Percentiles rank a stretch among this genome's conserved stretches.
These are phyloP conservation scores for Coemansia furcata DNA, from an alignment of 192 early-diverging fungal species.

Conservation along the genomic window DNA sequence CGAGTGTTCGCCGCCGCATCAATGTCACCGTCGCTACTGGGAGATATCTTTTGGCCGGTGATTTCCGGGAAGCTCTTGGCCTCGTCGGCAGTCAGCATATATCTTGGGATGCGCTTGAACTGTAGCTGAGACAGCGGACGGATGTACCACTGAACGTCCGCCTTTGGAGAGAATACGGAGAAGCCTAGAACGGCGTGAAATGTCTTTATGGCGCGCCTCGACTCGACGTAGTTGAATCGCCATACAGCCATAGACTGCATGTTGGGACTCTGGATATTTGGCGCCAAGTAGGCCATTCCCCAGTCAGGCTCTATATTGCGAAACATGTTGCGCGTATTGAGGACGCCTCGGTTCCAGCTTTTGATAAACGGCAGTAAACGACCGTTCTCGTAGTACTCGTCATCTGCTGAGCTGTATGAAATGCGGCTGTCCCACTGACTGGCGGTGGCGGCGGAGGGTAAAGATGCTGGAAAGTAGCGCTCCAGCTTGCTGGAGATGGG, in stretches of 20 bases:
- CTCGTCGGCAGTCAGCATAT: constrained; percentile 24
- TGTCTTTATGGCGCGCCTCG: constrained; percentile 14
- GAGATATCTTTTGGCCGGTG: neutral
- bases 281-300: constrained; percentile 48
- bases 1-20: constrained; percentile 5
- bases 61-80: constrained; percentile 27
- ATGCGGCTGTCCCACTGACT: constrained; percentile 47
- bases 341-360: constrained; percentile 35
- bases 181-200: constrained; percentile 33
- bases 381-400: constrained; percentile 54
- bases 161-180: constrained; percentile 21
- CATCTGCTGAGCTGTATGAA: constrained; percentile 50
- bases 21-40: neutral
- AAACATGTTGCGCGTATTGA: constrained; percentile 13
- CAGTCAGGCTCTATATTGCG: constrained; percentile 54
- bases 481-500: constrained; percentile 24
- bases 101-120: constrained; percentile 18
- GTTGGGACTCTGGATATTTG: neutral
- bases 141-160: constrained; percentile 41
- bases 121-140: constrained; percentile 33
- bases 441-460: neutral
- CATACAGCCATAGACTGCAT: constrained; percentile 20
- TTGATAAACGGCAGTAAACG: constrained; percentile 41
- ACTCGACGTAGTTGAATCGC: constrained; percentile 47
- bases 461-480: constrained; percentile 17